Conservation (phyloP, 805 yeast species). For the Clavispora santaluciae region DNA sequence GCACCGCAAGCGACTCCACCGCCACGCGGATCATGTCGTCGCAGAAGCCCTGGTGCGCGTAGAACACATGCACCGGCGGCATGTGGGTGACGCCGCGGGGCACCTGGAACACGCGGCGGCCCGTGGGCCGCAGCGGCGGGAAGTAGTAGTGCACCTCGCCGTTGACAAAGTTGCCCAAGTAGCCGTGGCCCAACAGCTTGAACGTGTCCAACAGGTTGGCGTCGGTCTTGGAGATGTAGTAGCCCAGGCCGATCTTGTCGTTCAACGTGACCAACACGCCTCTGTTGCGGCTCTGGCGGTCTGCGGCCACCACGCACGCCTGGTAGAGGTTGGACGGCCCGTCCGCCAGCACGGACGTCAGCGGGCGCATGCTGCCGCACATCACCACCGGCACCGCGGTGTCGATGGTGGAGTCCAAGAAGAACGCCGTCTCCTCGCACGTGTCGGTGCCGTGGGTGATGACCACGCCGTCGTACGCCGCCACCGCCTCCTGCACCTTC, state of each 20-base stretch:
- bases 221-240: slow-evolving; percentile 64
- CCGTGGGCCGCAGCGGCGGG: slow-evolving; percentile 58
- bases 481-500: slow-evolving; percentile 42
- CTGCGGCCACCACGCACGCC: slow-evolving; percentile 60
- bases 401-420: slow-evolving; percentile 46
- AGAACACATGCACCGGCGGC: slow-evolving; percentile 51
- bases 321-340: slow-evolving; percentile 72
- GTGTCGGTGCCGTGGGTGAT: slow-evolving; percentile 73
- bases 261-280: slow-evolving; percentile 62
- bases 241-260: slow-evolving; percentile 66
- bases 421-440: slow-evolving; percentile 63
- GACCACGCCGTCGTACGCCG: slow-evolving; percentile 52
- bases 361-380: slow-evolving; percentile 74
- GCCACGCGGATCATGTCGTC: slow-evolving; percentile 44
- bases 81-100: slow-evolving; percentile 11
- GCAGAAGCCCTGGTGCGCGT: slow-evolving; percentile 59
- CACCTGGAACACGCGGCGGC: slow-evolving; percentile 25
- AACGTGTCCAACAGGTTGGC: slow-evolving; percentile 69
- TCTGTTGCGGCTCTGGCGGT: slow-evolving; percentile 46
- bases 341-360: slow-evolving; percentile 64
- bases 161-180: slow-evolving; percentile 64
- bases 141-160: slow-evolving; percentile 60
- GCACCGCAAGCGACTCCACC: slow-evolving; percentile 39
- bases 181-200: slow-evolving; percentile 64
- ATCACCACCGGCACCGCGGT: slow-evolving; percentile 53